Evolutionary conservation across 768 basidiomycete species (phyloP), one percentile per base, ranked within the genome.

Genomic region (Hygrocybe coccinea): DNA sequence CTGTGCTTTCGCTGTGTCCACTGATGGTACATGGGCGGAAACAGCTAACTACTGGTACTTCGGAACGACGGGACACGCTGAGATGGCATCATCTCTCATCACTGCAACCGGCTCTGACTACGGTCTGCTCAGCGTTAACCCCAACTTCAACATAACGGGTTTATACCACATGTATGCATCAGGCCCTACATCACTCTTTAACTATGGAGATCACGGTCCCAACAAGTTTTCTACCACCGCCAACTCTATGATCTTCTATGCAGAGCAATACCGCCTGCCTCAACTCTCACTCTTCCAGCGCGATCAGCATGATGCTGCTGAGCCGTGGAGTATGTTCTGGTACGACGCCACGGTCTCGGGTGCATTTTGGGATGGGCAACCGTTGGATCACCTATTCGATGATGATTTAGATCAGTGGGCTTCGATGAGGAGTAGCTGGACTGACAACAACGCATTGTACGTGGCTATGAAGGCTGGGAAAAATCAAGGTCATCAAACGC

Each of bases 11-110:
- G 87, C 77, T 19, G 71, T 79, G 14, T 76, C 76, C 12, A 67
- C 74, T 34, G 94, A 97, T 65, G 95, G 95, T 14, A 86, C 91
- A 15, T 97, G 95, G 94, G 74, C 82, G 21, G 97, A 99, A 71
- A 97, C 94, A 0, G 78, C 90, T 35, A 91, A 98, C 71, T 95
- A 93, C 65, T 94, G 91, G 91, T 91, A 91, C 71, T 97, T 95
- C 62, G 95, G 93, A 66, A 90, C 86, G 36, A 95, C 91, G 7
- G 91, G 83, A 14, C 86, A 89, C 64, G 91, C 92, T 3, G 94
- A 98, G 73, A 85, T 97, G 87, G 65, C 85, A 1, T 82, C 91
- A 2, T 79, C 91, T 5, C 82, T 99, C 53, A 66, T 85, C 11
- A 83, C 89, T 8, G 94, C 97, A 2, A 91, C 92, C 17, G 97